A percentile compares a stretch with the other conserved stretches of the same genome.
Evolutionary conservation across 1,284 basidiomycete species (phyloP).

Genomic region (Lentinula novae-zelandiae): DNA sequence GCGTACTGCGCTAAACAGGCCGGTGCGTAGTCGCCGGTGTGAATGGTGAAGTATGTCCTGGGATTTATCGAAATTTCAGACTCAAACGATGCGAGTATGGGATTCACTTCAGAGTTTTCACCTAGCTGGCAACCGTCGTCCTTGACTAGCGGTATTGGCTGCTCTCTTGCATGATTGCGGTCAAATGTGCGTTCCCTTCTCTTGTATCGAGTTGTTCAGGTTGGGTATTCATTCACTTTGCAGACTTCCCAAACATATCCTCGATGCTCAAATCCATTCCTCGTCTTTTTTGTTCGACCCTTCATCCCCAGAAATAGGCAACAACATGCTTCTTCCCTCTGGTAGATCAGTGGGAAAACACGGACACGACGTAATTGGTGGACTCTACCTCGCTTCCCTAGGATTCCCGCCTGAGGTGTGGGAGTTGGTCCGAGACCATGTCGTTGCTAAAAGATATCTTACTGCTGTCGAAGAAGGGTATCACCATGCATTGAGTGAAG

Average conservation of each 20-base stretch:
- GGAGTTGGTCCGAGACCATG: constrained; percentile 12
- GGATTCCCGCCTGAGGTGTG: constrained; percentile 8
- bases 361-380: constrained; percentile 10
- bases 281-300: too few relatives aligned
- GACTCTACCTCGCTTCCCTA: constrained; percentile 4
- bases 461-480: constrained; percentile 11
- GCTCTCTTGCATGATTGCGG: constrained; percentile 10
- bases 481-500: constrained; percentile 8
- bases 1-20: constrained; percentile 9
- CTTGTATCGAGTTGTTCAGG: background rate
- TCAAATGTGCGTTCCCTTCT: constrained; percentile 3
- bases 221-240: too few relatives aligned
- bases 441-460: constrained; percentile 14
- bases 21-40: background rate
- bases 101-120: background rate
- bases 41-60: too few relatives aligned
- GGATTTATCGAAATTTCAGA: background rate
- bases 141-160: constrained; percentile 3
- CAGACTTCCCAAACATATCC: background rate
- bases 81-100: constrained; percentile 7
- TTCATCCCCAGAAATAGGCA: background rate
- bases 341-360: constrained; percentile 6
- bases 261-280: background rate
- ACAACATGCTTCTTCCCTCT: constrained; percentile 5
- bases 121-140: background rate